Percentiles rank a stretch among this genome's conserved stretches.
Conservation (phyloP, 176 grass and related monocot genomes). For the Echinochloa phyllopogon region DNA sequence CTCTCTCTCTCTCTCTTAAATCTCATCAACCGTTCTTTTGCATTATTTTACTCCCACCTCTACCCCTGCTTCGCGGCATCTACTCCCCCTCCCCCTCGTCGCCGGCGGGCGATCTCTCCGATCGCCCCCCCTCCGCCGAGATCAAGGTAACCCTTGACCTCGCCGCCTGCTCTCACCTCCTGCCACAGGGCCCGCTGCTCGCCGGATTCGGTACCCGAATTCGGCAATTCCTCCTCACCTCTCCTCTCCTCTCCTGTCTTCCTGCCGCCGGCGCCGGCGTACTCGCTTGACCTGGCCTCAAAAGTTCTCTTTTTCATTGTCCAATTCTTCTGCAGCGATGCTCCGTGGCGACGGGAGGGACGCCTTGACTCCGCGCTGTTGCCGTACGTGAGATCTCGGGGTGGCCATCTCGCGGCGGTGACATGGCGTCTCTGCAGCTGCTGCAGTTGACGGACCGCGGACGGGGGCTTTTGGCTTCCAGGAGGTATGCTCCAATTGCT, state of each 20-base stretch:
- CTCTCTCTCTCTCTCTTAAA: slow-evolving; percentile 38
- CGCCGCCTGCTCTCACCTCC: neutral
- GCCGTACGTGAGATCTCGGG: slow-evolving; percentile 33
- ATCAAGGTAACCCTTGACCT: neutral
- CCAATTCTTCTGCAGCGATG: slow-evolving; percentile 21
- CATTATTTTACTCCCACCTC: neutral
- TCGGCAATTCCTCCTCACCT: neutral
- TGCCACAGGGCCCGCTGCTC: neutral
- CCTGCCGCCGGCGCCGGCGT: neutral
- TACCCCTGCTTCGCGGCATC: no score
- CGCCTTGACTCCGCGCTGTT: neutral
- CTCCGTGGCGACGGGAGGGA: neutral
- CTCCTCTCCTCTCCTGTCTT: neutral
- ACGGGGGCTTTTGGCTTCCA: slow-evolving; percentile 68
- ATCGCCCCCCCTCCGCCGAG: neutral
- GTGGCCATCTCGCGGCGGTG: slow-evolving; percentile 30
- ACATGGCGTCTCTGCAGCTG: slow-evolving; percentile 92
- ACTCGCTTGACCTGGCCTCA: neutral
- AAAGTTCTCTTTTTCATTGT: neutral
- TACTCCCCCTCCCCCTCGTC: neutral
- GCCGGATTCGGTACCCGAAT: neutral
- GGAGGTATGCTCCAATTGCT: slow-evolving; percentile 55
- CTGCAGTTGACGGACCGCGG: slow-evolving; percentile 78
- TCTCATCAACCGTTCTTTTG: slow-evolving; percentile 32
- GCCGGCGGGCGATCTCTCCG: slow-evolving; percentile 33